Base-by-base conservation (phyloP, 495 filamentous ascomycete species). In the Friedmanniomyces simplex region DNA sequence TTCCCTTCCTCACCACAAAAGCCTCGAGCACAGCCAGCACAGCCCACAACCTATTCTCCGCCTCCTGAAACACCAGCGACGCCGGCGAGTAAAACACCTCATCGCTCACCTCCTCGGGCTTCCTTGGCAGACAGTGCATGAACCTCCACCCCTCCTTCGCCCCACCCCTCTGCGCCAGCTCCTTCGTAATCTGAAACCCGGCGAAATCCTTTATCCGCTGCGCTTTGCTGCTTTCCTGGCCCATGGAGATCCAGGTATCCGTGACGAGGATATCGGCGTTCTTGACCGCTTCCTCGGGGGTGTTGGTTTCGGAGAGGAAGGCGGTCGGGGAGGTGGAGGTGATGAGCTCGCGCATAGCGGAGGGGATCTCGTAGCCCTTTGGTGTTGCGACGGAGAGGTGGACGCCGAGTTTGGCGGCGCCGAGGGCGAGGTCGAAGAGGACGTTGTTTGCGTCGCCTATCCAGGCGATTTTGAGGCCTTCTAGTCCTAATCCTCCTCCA, bases 211-310 rank as follows among this genome's bases (percentile, higher is more conserved):
- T 81, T 58, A 96, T 64, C 56, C 86, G 76, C 73, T 85, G 82
- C 54, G 79, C 75, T 32, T 81, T 75, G 73, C 96, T 90, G 46
- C 77, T 82, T 72, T 98, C 93, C 74, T 96, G 90, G 41, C 93
- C 93, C 93, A 96, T 96, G 0, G 88, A 94, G 12, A 95, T 78
- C 91, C 91, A 98, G 10, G 93, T 98, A 66, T 98, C 93, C 0
- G 93, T 98, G 0, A 97, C 87, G 20, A 98, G 74, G 42, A 98
- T 77, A 65, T 97, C 87, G 1, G 93, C 91, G 58, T 84, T 76
- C 76, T 86, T 87, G 60, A 97, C 82, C 0, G 93, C 93, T 66
- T 94, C 87, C 67, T 91, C 88, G 1, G 93, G 93, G 1, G 86
- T 75, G 16, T 76, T 82, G 12, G 86, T 91, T 70, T 95, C 84